phyloP scores from a whole-genome alignment of 2,329 filamentous ascomycete genomes.

The Aspergillus sp. region DNA sequence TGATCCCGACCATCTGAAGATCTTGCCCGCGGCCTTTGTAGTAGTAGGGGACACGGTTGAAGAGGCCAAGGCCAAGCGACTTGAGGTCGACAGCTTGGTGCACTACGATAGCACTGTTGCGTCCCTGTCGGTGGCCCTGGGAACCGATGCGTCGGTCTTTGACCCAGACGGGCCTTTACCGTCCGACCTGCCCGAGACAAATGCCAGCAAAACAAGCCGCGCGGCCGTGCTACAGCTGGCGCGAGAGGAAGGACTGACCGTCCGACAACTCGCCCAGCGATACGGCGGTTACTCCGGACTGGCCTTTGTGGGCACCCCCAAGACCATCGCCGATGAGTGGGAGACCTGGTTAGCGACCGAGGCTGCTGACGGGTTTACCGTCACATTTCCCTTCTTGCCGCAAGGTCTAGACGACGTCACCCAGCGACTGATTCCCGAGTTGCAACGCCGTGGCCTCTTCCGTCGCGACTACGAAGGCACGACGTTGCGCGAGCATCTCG shows the following conservation, averaged over 20 bases:
- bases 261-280: slow-evolving; percentile 53
- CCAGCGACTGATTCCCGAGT: slow-evolving; percentile 49
- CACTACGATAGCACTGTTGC: slow-evolving; percentile 57
- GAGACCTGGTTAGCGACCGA: slow-evolving; percentile 49
- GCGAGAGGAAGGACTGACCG: slow-evolving; percentile 46
- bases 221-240: slow-evolving; percentile 49
- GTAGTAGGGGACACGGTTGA: slow-evolving; percentile 51
- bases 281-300: slow-evolving; percentile 52
- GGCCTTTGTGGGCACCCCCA: slow-evolving; percentile 52
- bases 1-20: slow-evolving; percentile 49
- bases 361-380: slow-evolving; percentile 54
- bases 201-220: slow-evolving; percentile 53
- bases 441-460: slow-evolving; percentile 54
- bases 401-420: slow-evolving; percentile 53
- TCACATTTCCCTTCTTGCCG: slow-evolving; percentile 51
- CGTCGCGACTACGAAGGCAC: slow-evolving; percentile 53
- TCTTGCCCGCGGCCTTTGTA: slow-evolving; percentile 53
- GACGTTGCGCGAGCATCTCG: slow-evolving; percentile 56
- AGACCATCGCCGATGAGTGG: slow-evolving; percentile 52
- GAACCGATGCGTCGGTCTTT: slow-evolving; percentile 48
- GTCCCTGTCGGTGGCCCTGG: slow-evolving; percentile 51
- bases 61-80: slow-evolving; percentile 50
- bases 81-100: slow-evolving; percentile 52
- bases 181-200: slow-evolving; percentile 52
- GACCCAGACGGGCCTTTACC: slow-evolving; percentile 54